Evolutionary conservation across 495 filamentous ascomycete genomes (phyloP), one percentile per base, ranked within the genome.

Genomic region (Talaromyces proteolyticus): DNA sequence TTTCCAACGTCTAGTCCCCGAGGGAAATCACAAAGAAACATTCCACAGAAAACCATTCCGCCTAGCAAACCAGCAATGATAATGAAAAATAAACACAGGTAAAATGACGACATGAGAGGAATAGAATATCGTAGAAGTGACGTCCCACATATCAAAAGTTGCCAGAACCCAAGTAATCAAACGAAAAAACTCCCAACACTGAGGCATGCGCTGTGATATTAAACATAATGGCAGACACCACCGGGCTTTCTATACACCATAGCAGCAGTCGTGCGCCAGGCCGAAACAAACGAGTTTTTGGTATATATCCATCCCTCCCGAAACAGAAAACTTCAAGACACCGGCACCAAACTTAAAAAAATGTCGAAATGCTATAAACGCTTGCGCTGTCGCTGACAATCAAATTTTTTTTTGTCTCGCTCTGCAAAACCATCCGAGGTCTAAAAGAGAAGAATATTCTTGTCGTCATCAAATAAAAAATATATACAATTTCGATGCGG

Each of bases 1-100:
- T 75, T 73, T 72, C 72, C 72, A 66, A 68, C 71, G 73, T 67
- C 72, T 75, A 75, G 60, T 70, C 67, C 66, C 66, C 63, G 60
- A 57, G 64, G 66, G 67, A 67, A 61, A 65, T 16, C 22, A 12
- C 22, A 24, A 49, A 4, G 6, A 45, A 37, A 47, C 17, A 34
- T 19, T 36, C 22, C 11, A 53, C 53, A 59, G 55, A 67, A 59
- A 65, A 59, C 68, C 68, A 58, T 66, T 62, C 69, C 61, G 59
- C 58, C 65, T n/a, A n/a, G n/a, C 68, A 54, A 59, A 54, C 49
- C 29, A 39, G 40, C 23, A 39, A 51, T 43, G 40, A 59, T 58
- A 49, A 56, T 38, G 50, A 50, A 45, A 47, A 59, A 60, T 57
- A 52, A 57, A 63, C 52, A 56, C 25, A 41, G 41, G 23, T 50